These are phyloP conservation scores for Gnetum montanum DNA, from an alignment of 75 land plant genomes.

Conservation along the genomic window DNA sequence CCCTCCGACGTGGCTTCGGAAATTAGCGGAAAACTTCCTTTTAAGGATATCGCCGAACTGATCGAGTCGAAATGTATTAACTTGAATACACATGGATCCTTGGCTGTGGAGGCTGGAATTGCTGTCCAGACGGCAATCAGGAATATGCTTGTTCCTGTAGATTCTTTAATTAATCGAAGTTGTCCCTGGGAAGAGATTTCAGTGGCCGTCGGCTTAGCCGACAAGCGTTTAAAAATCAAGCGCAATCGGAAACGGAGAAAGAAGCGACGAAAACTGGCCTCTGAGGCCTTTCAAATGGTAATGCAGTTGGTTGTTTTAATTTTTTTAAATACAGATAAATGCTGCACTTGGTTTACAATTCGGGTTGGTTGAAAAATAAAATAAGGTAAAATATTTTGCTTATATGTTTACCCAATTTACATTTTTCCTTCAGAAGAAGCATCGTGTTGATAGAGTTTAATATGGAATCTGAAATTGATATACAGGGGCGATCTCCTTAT, in stretches of 20 bases:
- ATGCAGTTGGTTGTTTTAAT: no score
- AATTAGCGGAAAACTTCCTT: not conserved
- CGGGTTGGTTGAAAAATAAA: not conserved
- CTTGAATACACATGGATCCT: slow-evolving; percentile 23
- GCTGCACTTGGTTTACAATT: not conserved
- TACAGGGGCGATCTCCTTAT: no score
- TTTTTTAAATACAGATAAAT: not conserved
- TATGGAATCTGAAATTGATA: no score
- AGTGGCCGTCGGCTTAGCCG: slow-evolving; percentile 39
- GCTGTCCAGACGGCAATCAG: slow-evolving; percentile 26
- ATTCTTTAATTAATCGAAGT: slow-evolving; percentile 20
- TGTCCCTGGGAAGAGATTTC: slow-evolving; percentile 74
- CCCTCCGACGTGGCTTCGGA: no score
- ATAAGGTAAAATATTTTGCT: no score
- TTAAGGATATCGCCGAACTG: slow-evolving; percentile 3
- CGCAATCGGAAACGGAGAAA: slow-evolving; percentile 77
- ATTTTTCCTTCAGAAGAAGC: no score
- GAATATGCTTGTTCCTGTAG: slow-evolving; percentile 38
- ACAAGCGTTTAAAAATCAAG: slow-evolving; percentile 48
- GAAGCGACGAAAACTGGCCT: slow-evolving; percentile 52
- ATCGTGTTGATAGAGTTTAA: no score
- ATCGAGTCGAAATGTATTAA: slow-evolving; percentile 21
- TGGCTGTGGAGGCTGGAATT: slow-evolving; percentile 49
- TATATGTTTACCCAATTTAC: no score
- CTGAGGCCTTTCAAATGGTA: slow-evolving; percentile 62